A percentile compares a stretch with the other conserved stretches of the same genome.
Conservation (phyloP, 176 grass and related monocot species). For the Hyparrhenia diplandra region DNA sequence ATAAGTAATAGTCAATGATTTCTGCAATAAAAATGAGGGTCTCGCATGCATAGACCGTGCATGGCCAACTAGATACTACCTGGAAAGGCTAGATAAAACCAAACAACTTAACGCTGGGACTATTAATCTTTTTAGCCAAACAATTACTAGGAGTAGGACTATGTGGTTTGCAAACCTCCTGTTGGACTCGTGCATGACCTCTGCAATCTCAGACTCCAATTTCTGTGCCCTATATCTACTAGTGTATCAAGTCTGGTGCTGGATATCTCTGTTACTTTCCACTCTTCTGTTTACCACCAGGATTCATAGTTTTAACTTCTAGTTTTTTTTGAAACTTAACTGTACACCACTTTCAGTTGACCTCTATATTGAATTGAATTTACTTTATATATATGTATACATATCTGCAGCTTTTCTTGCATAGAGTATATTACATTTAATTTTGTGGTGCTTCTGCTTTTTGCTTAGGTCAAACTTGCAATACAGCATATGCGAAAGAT, state of each 20-base stretch:
- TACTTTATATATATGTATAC: neutral
- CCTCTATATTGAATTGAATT: slow-evolving; percentile 1
- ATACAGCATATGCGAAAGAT: slow-evolving; percentile 98
- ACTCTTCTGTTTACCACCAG: neutral
- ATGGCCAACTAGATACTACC: neutral
- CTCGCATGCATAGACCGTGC: neutral
- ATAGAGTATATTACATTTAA: slow-evolving; percentile 12
- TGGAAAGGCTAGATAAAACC: neutral
- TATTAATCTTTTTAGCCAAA: neutral
- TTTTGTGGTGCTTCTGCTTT: slow-evolving; percentile 22
- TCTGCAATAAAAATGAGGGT: neutral
- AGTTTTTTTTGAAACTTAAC: neutral
- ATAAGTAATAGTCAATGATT: neutral
- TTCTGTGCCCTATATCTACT: neutral
- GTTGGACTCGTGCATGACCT: neutral
- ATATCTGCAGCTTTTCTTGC: slow-evolving; percentile 5
- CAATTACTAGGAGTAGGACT: neutral
- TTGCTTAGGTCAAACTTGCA: slow-evolving; percentile 89
- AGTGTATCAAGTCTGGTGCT: neutral
- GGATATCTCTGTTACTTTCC: neutral
- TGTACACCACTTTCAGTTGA: slow-evolving; percentile 4
- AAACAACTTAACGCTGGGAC: neutral
- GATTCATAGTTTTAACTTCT: neutral
- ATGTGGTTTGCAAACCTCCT: neutral
- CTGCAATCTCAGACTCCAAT: neutral